Evolutionary conservation across 2,329 filamentous ascomycete genomes (phyloP).

Genomic region (Aspergillus sp.): DNA sequence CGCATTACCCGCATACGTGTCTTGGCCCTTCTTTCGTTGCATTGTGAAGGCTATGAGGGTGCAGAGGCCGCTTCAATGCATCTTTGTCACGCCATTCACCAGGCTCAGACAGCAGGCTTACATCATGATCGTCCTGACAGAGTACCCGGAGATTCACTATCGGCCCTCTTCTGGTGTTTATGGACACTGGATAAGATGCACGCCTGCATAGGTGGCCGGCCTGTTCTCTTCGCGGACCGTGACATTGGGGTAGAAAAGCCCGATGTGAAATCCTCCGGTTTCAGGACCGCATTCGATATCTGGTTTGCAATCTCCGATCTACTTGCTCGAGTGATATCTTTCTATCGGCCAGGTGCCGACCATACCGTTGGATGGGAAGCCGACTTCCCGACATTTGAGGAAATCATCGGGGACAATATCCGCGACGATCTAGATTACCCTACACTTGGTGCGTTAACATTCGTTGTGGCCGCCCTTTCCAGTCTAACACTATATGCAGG

Average conservation of each 20-base stretch:
- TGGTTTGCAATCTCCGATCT: constrained; percentile 39
- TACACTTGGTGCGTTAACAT: constrained; percentile 24
- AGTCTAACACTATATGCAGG: constrained; percentile 25
- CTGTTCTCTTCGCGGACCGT: constrained; percentile 37
- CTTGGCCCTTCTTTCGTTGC: constrained; percentile 39
- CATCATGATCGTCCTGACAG: constrained; percentile 38
- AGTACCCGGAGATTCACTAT: constrained; percentile 25
- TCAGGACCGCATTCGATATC: constrained; percentile 30
- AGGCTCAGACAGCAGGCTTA: constrained; percentile 38
- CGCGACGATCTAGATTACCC: constrained; percentile 26
- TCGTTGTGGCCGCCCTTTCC: not conserved
- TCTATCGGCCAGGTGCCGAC: constrained; percentile 36
- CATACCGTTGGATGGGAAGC: constrained; percentile 37
- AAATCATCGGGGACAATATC: constrained; percentile 27
- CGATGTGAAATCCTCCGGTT: constrained; percentile 8
- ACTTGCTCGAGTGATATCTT: constrained; percentile 38
- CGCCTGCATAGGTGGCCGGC: constrained; percentile 39
- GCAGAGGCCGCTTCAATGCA: constrained; percentile 40
- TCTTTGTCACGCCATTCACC: constrained; percentile 40
- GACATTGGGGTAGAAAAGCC: constrained; percentile 39
- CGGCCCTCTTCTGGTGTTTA: constrained; percentile 38
- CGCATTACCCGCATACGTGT: constrained; percentile 37
- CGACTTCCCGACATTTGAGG: constrained; percentile 36
- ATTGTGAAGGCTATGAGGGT: constrained; percentile 40
- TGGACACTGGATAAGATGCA: constrained; percentile 44